Evolutionary conservation across 495 filamentous ascomycete genomes (phyloP).

Genomic region (Usnea hakonensis): DNA sequence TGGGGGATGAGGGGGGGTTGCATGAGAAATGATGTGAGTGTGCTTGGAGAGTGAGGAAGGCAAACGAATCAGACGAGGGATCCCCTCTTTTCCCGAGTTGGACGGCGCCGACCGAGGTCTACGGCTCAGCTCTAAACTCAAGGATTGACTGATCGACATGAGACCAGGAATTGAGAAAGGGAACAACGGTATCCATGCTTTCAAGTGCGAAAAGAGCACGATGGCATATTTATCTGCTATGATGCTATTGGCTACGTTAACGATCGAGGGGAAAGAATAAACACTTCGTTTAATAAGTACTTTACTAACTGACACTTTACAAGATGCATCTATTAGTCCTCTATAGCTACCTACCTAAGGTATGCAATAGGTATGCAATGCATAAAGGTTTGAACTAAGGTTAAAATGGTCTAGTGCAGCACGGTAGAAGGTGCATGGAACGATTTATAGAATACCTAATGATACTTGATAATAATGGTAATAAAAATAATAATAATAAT

Average conservation of each 20-base stretch:
- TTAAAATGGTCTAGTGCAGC: no score
- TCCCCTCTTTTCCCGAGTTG: slow-evolving; percentile 5
- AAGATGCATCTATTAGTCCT: no score
- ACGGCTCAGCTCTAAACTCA: not conserved
- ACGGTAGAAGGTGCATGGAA: slow-evolving; percentile 13
- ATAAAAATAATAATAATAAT: no score
- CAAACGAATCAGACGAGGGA: slow-evolving; percentile 2
- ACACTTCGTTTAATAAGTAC: no score
- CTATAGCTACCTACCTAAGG: not conserved
- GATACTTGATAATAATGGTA: no score
- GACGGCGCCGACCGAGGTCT: slow-evolving; percentile 11
- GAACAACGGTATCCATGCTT: not conserved
- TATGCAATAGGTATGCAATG: not conserved
- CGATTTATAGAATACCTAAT: no score
- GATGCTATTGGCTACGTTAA: no score
- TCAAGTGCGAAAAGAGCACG: not conserved
- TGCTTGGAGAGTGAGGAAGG: not conserved
- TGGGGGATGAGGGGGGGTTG: not conserved
- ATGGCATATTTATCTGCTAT: no score
- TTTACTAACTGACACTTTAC: no score
- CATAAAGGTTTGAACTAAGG: no score
- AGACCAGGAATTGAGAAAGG: not conserved
- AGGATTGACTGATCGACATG: slow-evolving; percentile 5
- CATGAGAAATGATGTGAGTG: slow-evolving; percentile 12
- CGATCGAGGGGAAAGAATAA: no score